Conservation (phyloP, 768 basidiomycete genomes). For the Boletus rufocinnamomeus region DNA sequence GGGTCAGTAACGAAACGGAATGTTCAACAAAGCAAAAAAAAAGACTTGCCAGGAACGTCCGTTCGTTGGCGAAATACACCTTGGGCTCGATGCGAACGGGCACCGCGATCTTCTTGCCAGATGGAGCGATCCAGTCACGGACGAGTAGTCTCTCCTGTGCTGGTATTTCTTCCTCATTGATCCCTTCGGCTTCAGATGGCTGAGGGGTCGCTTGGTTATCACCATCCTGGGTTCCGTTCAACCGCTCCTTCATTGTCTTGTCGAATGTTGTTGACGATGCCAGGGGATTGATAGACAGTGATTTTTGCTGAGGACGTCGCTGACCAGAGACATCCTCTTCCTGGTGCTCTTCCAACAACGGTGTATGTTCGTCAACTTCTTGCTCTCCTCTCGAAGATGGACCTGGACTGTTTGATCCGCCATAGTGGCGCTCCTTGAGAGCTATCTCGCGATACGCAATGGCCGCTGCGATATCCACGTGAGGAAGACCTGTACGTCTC, state of each 20-base stretch:
- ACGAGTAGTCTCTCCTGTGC: slow-evolving; percentile 59
- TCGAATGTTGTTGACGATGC: slow-evolving; percentile 82
- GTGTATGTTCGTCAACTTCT: slow-evolving; percentile 38
- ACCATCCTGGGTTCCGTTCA: slow-evolving; percentile 41
- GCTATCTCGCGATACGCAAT: slow-evolving; percentile 83
- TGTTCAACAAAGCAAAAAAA: not conserved
- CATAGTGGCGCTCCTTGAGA: slow-evolving; percentile 50
- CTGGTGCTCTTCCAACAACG: slow-evolving; percentile 37
- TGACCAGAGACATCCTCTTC: slow-evolving; percentile 24
- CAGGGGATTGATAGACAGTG: slow-evolving; percentile 82
- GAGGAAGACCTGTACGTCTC: slow-evolving; percentile 73
- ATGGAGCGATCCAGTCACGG: slow-evolving; percentile 74
- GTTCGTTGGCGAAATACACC: slow-evolving; percentile 94
- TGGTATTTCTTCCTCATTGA: slow-evolving; percentile 39
- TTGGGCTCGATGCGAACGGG: slow-evolving; percentile 98
- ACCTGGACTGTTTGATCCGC: slow-evolving; percentile 8
- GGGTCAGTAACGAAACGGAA: slow-evolving; percentile 1
- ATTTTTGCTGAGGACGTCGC: slow-evolving; percentile 24
- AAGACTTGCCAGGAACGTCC: slow-evolving; percentile 84
- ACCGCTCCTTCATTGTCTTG: slow-evolving; percentile 71
- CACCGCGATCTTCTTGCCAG: slow-evolving; percentile 87
- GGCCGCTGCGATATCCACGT: slow-evolving; percentile 77
- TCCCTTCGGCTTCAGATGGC: slow-evolving; percentile 36
- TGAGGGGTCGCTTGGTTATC: slow-evolving; percentile 19
- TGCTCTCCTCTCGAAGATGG: slow-evolving; percentile 24